Conservation (phyloP, 2,329 filamentous ascomycete genomes). For the Fusarium nodosum region DNA sequence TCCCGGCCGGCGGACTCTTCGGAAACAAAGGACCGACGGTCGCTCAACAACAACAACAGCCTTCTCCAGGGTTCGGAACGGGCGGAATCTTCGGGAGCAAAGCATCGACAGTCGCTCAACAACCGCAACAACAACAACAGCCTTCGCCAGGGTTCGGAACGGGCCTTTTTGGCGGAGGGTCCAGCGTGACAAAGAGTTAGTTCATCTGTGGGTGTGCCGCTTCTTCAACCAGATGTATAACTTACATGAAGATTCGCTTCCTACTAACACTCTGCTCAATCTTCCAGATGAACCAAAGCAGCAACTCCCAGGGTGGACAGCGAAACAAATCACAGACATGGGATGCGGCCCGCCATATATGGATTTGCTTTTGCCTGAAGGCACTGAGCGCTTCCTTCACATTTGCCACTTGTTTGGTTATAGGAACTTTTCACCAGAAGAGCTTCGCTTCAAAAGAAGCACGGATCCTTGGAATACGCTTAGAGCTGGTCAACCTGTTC, state of each 20-base stretch:
- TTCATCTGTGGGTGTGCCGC: background rate
- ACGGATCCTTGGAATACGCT: rapidly evolving
- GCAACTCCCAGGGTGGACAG: background rate
- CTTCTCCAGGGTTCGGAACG: no score
- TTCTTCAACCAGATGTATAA: background rate
- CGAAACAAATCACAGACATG: background rate
- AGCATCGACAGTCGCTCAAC: rapidly evolving
- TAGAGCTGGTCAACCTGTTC: background rate
- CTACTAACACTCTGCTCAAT: background rate
- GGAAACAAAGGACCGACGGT: rapidly evolving
- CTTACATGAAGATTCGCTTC: background rate
- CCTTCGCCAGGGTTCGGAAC: no score
- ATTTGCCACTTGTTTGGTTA: background rate
- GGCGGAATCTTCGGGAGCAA: background rate
- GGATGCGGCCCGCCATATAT: background rate
- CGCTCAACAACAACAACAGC: background rate
- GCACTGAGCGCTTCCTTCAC: background rate
- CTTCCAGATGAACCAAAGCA: background rate
- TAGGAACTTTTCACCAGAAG: background rate
- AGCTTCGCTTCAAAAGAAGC: background rate
- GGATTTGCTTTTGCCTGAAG: background rate
- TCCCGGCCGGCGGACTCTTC: background rate
- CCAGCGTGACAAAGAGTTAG: background rate
- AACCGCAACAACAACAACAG: no score
- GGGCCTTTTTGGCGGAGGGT: background rate